A percentile compares a stretch with the other conserved stretches of the same genome.
Conservation (phyloP, 805 yeast species). For the Ogataea methanolica region DNA sequence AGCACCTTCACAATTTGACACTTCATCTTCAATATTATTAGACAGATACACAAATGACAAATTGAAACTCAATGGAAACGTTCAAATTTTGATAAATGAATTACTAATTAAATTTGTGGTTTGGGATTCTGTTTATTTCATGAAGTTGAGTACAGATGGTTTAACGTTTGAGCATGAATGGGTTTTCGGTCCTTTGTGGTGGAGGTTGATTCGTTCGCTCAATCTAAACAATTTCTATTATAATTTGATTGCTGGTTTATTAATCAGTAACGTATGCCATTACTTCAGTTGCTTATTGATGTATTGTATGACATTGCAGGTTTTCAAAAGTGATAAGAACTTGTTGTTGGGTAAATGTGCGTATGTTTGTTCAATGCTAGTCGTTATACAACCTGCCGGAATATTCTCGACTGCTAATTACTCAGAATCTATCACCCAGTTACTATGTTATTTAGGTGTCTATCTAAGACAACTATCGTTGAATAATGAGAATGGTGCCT, state of each 20-base stretch:
- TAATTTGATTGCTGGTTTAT: constrained; percentile 42
- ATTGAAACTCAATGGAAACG: not conserved
- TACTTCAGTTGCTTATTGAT: constrained; percentile 43
- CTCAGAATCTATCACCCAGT: constrained; percentile 68
- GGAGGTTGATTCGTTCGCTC: constrained; percentile 34
- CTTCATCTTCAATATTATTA: constrained; percentile 38
- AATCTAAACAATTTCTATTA: constrained; percentile 34
- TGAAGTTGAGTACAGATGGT: constrained; percentile 48
- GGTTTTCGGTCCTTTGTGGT: constrained; percentile 84
- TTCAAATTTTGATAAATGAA: constrained; percentile 4
- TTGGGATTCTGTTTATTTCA: constrained; percentile 87
- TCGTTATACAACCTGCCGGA: constrained; percentile 72
- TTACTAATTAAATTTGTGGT: constrained; percentile 51
- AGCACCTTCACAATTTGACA: constrained; percentile 45
- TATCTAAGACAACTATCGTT: constrained; percentile 39
- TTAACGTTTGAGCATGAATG: constrained; percentile 79
- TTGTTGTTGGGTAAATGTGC: constrained; percentile 6
- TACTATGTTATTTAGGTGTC: constrained; percentile 54
- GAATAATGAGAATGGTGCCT: not conserved
- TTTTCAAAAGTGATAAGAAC: constrained; percentile 8
- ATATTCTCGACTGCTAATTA: constrained; percentile 71
- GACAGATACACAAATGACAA: constrained; percentile 16
- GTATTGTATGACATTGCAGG: constrained; percentile 39
- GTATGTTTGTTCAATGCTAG: constrained; percentile 31
- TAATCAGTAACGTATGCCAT: constrained; percentile 51